Percentiles rank a stretch among this genome's conserved stretches.
Conservation (phyloP, 768 basidiomycete species). For the Boletus vermiculosoides region DNA sequence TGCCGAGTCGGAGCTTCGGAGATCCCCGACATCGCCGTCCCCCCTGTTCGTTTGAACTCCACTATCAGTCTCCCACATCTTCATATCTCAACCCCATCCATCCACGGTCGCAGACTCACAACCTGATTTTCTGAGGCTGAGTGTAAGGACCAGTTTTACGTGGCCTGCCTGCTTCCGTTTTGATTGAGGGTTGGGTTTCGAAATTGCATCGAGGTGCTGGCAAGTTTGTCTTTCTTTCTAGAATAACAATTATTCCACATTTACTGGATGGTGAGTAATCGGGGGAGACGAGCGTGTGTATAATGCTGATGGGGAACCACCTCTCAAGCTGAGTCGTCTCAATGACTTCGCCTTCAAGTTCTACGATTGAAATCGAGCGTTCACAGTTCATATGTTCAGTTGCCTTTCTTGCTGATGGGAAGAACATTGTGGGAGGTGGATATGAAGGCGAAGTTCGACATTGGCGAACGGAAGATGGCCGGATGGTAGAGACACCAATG, state of each 20-base stretch:
- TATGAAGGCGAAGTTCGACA: slow-evolving; percentile 1
- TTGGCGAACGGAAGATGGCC: slow-evolving; percentile 3
- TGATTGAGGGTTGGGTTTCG: no score
- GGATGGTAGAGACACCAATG: slow-evolving; percentile 4
- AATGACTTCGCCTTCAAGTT: background rate
- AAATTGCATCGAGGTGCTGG: no score
- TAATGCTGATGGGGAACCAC: background rate
- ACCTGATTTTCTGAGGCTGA: no score
- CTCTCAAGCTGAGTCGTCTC: background rate
- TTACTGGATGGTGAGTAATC: background rate
- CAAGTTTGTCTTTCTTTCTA: no score
- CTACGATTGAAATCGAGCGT: background rate
- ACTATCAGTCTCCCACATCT: no score
- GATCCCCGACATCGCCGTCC: no score
- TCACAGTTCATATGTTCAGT: background rate
- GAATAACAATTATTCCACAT: background rate
- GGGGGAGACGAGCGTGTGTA: no score
- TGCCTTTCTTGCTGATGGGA: slow-evolving; percentile 9
- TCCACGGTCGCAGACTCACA: no score
- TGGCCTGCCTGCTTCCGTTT: background rate
- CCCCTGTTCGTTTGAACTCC: no score
- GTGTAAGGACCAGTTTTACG: background rate
- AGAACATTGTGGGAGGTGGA: slow-evolving; percentile 6
- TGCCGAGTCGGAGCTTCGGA: no score
- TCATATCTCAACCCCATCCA: no score